These are phyloP conservation scores for Metroxylon sagu DNA, from an alignment of 176 grass and related monocot genomes.

Conservation along the genomic window DNA sequence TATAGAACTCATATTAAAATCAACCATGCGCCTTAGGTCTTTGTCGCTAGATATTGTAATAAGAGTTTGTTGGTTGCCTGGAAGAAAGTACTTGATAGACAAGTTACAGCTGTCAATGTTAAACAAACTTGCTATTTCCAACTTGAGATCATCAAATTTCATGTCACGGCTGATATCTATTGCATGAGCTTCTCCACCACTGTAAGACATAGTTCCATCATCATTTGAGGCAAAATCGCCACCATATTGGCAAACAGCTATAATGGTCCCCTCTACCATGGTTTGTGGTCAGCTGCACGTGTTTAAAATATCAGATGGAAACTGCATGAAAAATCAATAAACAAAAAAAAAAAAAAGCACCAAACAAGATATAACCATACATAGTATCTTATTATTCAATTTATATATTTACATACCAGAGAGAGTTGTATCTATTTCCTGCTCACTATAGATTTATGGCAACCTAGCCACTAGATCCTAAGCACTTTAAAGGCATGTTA, in stretches of 20 bases:
- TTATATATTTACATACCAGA: too few relatives aligned
- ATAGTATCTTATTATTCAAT: too few relatives aligned
- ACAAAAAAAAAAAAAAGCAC: too few relatives aligned
- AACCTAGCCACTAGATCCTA: too few relatives aligned
- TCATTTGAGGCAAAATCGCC: constrained; percentile 65
- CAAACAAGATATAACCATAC: too few relatives aligned
- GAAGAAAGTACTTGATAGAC: constrained; percentile 89
- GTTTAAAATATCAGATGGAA: too few relatives aligned
- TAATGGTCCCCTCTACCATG: constrained; percentile 21
- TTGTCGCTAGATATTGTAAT: constrained; percentile 84
- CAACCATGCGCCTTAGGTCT: constrained; percentile 89
- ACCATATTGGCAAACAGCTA: constrained; percentile 84
- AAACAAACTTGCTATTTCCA: constrained; percentile 71
- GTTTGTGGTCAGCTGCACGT: not conserved
- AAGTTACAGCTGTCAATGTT: constrained; percentile 53
- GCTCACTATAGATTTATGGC: too few relatives aligned
- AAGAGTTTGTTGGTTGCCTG: constrained; percentile 66
- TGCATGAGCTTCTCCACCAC: constrained; percentile 87
- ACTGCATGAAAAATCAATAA: too few relatives aligned
- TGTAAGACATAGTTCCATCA: constrained; percentile 68
- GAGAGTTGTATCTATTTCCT: too few relatives aligned
- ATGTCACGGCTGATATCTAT: constrained; percentile 60
- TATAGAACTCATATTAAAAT: constrained; percentile 63
- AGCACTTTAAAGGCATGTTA: too few relatives aligned
- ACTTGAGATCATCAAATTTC: constrained; percentile 63